Evolutionary conservation across 2,329 filamentous ascomycete genomes (phyloP).

Genomic region (Hysterium pulicare): DNA sequence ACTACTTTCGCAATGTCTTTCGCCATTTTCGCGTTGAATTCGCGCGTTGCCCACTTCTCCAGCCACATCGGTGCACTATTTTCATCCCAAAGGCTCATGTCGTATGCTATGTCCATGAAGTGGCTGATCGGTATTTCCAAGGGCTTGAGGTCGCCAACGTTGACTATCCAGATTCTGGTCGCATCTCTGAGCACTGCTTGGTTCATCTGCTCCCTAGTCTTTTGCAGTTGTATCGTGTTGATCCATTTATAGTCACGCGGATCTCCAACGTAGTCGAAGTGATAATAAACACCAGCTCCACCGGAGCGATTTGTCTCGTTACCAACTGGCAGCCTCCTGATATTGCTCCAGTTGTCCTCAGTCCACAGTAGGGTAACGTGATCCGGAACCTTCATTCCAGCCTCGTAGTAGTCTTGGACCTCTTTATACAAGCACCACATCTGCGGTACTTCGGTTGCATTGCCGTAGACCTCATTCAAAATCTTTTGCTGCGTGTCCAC

Average conservation of each 20-base stretch:
- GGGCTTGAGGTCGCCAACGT: slow-evolving; percentile 65
- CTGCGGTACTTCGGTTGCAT: slow-evolving; percentile 58
- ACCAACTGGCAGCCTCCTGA: slow-evolving; percentile 57
- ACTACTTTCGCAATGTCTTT: slow-evolving; percentile 51
- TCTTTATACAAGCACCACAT: slow-evolving; percentile 75
- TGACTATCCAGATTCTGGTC: slow-evolving; percentile 63
- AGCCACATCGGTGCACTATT: slow-evolving; percentile 57
- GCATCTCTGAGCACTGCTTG: slow-evolving; percentile 59
- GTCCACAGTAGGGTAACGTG: slow-evolving; percentile 66
- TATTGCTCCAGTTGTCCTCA: slow-evolving; percentile 68
- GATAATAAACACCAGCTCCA: slow-evolving; percentile 66
- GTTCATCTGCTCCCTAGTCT: slow-evolving; percentile 64
- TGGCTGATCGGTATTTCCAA: slow-evolving; percentile 64
- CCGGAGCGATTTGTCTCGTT: slow-evolving; percentile 59
- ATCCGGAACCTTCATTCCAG: slow-evolving; percentile 61
- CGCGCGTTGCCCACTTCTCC: slow-evolving; percentile 53
- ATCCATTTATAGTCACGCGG: slow-evolving; percentile 59
- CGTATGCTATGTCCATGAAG: slow-evolving; percentile 66
- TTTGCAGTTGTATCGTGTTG: slow-evolving; percentile 63
- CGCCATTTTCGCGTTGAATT: slow-evolving; percentile 53
- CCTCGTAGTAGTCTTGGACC: slow-evolving; percentile 66
- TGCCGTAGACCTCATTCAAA: slow-evolving; percentile 54
- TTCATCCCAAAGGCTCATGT: slow-evolving; percentile 56
- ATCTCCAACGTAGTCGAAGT: slow-evolving; percentile 61
- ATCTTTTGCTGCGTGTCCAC: slow-evolving; percentile 60